These are phyloP conservation scores for Gyromitra esculenta DNA, from an alignment of 2,329 filamentous ascomycete species.

Conservation along the genomic window DNA sequence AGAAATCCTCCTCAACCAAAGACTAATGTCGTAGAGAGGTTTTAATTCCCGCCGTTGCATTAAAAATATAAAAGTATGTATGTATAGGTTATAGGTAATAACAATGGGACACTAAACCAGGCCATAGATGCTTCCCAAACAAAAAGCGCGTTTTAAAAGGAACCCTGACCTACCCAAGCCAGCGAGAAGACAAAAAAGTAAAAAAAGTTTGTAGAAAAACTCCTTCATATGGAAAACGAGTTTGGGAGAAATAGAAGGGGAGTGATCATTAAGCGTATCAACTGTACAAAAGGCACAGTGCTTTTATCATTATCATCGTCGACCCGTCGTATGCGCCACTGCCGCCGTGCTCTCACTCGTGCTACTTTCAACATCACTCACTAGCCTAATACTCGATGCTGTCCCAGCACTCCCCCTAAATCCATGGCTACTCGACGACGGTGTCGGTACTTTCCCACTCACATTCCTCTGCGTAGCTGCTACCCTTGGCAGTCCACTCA, in stretches of 20 bases:
- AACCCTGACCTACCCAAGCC: constrained; percentile 37
- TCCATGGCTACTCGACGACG: constrained; percentile 42
- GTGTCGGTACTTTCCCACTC: constrained; percentile 50
- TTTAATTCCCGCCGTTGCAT: constrained; percentile 38
- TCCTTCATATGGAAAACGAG: constrained; percentile 23
- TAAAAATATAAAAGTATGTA: constrained; percentile 49
- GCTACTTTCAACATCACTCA: constrained; percentile 50
- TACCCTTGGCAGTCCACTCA: constrained; percentile 48
- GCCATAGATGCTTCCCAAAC: constrained; percentile 41
- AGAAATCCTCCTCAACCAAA: constrained; percentile 10
- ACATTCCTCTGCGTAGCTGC: constrained; percentile 49
- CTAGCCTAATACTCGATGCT: constrained; percentile 47
- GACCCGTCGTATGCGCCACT: constrained; percentile 31
- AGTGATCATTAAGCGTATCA: constrained; percentile 46
- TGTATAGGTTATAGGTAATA: constrained; percentile 45
- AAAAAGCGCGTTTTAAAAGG: constrained; percentile 38
- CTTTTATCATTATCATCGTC: constrained; percentile 49
- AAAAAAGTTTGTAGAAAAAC: constrained; percentile 42
- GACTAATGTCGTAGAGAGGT: constrained; percentile 16
- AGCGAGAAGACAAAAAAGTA: constrained; percentile 52
- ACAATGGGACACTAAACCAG: constrained; percentile 45
- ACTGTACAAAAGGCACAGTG: constrained; percentile 34
- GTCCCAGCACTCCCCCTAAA: constrained; percentile 50
- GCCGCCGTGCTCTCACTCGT: constrained; percentile 29
- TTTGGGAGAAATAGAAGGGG: constrained; percentile 13